phyloP scores from a whole-genome alignment of 208 protist species.

The Wallacemonas sp. region DNA sequence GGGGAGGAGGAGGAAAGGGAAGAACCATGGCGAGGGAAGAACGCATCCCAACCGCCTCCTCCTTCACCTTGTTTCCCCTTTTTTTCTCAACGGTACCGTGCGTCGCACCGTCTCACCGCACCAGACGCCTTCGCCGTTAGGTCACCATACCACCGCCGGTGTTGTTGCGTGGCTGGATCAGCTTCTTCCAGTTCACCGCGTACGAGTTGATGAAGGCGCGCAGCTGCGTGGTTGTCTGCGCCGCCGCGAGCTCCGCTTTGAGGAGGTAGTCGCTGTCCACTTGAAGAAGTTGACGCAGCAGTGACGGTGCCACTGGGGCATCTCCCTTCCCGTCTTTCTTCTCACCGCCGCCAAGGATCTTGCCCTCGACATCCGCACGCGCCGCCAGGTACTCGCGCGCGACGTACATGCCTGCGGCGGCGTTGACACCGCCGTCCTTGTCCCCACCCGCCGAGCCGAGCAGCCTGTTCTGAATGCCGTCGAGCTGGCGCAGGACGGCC shows the following conservation, averaged over 20 bases:
- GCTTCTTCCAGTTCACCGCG: constrained; percentile 84
- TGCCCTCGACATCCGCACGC: constrained; percentile 63
- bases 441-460: constrained; percentile 26
- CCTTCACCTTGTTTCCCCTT: neutral
- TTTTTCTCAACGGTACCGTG: neutral
- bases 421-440: constrained; percentile 29
- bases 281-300: constrained; percentile 59
- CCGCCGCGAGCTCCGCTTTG: constrained; percentile 57
- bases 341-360: constrained; percentile 46
- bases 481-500: constrained; percentile 57
- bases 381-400: constrained; percentile 52
- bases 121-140: constrained; percentile 18
- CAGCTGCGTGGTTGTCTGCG: constrained; percentile 47
- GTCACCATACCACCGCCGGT: constrained; percentile 56
- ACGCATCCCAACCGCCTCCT: too few relatives aligned
- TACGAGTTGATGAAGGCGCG: constrained; percentile 76
- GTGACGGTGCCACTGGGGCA: constrained; percentile 41
- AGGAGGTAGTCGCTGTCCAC: constrained; percentile 59
- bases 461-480: constrained; percentile 47
- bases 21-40: too few relatives aligned
- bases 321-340: constrained; percentile 9
- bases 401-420: constrained; percentile 34
- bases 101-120: too few relatives aligned
- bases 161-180: constrained; percentile 70
- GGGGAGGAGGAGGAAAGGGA: too few relatives aligned